A percentile compares a stretch with the other conserved stretches of the same genome.
These are phyloP conservation scores for Globisporangium sylvaticum DNA, from an alignment of 352 stramenopile genomes.

Conservation along the genomic window DNA sequence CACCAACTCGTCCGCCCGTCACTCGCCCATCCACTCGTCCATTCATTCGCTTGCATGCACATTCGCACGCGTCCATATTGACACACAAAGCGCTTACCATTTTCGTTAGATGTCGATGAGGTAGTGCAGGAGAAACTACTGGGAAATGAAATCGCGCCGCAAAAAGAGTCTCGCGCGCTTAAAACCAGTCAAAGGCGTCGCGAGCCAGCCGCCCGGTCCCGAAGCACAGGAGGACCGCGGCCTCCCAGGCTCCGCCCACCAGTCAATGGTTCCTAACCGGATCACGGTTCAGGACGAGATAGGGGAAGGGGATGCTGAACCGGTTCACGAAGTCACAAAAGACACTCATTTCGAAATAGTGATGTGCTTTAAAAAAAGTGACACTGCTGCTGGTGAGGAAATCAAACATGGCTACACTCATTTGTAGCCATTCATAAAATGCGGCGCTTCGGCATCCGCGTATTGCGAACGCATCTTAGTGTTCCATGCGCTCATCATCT, in stretches of 20 bases:
- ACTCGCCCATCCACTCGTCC: background rate
- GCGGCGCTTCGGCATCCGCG: too few relatives aligned
- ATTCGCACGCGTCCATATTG: background rate
- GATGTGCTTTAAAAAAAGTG: background rate
- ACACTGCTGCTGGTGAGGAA: background rate
- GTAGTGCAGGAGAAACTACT: constrained; percentile 66
- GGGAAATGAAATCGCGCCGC: constrained; percentile 20
- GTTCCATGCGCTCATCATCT: too few relatives aligned
- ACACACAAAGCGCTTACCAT: constrained; percentile 15
- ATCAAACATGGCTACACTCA: background rate
- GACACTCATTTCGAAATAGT: background rate
- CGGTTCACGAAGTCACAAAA: background rate
- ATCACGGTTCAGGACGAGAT: background rate
- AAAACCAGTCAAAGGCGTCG: constrained; percentile 24
- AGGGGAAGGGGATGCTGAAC: background rate
- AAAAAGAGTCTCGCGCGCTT: constrained; percentile 24
- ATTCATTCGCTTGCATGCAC: background rate
- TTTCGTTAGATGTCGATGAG: constrained; percentile 84
- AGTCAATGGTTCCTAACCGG: constrained; percentile 21
- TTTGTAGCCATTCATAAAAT: background rate
- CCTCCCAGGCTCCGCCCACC: constrained; percentile 10
- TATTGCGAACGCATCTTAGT: too few relatives aligned
- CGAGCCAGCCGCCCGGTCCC: constrained; percentile 2
- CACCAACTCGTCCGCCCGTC: too few relatives aligned
- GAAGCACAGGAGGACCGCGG: background rate